These are phyloP conservation scores for Thraustotheca clavata DNA, from an alignment of 352 stramenopile genomes.

Conservation along the genomic window DNA sequence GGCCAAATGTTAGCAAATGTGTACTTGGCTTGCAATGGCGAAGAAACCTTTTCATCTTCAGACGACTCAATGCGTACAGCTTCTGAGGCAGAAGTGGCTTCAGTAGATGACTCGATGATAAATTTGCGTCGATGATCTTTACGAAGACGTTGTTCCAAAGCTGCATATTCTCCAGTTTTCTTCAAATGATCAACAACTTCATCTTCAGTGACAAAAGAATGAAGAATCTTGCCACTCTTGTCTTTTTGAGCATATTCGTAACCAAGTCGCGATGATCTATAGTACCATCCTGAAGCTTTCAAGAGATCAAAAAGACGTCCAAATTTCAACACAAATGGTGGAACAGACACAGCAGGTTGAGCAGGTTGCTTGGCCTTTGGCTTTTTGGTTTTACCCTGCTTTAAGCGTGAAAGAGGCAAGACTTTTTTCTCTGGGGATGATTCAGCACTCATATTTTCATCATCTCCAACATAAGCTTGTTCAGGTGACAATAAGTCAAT, in stretches of 20 bases:
- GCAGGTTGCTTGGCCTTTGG: not conserved
- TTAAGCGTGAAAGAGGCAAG: not conserved
- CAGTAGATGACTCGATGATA: not conserved
- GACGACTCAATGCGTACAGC: not conserved
- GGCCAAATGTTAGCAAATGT: conserved; percentile 8
- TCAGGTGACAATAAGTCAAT: not conserved
- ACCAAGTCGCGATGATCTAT: not conserved
- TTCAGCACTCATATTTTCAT: conserved; percentile 9
- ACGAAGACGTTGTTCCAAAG: not conserved
- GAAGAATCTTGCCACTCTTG: not conserved
- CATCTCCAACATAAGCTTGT: not conserved
- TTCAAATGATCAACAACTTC: conserved; percentile 12
- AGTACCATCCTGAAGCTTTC: not conserved
- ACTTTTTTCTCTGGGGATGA: not conserved
- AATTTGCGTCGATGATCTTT: not conserved
- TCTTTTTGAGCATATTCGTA: conserved; percentile 8
- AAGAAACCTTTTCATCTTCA: not conserved
- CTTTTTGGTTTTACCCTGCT: not conserved
- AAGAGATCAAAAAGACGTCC: conserved; percentile 3
- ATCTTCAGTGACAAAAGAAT: conserved; percentile 5
- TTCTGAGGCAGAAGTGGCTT: not conserved
- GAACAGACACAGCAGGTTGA: not conserved
- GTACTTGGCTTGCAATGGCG: not conserved
- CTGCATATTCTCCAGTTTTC: not conserved
- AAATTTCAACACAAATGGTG: conserved; percentile 16